Conservation (phyloP, 1,139 yeast species). For the Debaryomyces nepalensis region DNA sequence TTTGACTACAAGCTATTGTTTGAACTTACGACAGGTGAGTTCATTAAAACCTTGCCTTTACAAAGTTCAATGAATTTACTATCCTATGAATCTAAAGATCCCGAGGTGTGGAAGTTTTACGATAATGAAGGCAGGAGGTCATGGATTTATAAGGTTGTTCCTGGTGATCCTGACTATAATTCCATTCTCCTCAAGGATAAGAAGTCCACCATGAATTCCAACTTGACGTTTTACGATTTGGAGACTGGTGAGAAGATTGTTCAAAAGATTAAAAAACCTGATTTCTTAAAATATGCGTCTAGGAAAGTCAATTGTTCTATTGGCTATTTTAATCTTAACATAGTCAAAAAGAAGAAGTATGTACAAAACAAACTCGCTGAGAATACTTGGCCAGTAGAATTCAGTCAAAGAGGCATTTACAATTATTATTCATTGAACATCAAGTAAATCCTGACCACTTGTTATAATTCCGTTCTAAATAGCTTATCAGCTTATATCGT, state of each 20-base stretch:
- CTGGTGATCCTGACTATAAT: conserved; percentile 37
- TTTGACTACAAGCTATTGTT: conserved; percentile 45
- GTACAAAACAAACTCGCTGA: conserved; percentile 38
- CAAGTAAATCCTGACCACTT: conserved; percentile 28
- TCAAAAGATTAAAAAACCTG: conserved; percentile 59
- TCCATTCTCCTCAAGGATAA: conserved; percentile 29
- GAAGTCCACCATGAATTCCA: conserved; percentile 22
- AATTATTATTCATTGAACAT: conserved; percentile 65
- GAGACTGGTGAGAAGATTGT: conserved; percentile 69
- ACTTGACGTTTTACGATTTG: conserved; percentile 59
- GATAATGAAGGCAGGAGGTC: conserved; percentile 75
- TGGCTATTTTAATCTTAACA: conserved; percentile 51
- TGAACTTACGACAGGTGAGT: conserved; percentile 46
- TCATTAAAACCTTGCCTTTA: conserved; percentile 36
- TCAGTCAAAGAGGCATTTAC: conserved; percentile 70
- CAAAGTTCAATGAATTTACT: conserved; percentile 29
- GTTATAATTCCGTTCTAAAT: no score
- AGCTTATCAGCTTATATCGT: not conserved
- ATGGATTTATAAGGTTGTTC: conserved; percentile 70
- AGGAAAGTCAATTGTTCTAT: conserved; percentile 62
- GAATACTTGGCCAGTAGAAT: conserved; percentile 66
- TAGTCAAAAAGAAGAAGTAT: conserved; percentile 37
- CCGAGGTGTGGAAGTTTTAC: conserved; percentile 56
- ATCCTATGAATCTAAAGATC: conserved; percentile 24
- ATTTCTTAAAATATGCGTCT: conserved; percentile 64